phyloP scores from a whole-genome alignment of 495 filamentous ascomycete genomes.

The Ramalina peruviana region DNA sequence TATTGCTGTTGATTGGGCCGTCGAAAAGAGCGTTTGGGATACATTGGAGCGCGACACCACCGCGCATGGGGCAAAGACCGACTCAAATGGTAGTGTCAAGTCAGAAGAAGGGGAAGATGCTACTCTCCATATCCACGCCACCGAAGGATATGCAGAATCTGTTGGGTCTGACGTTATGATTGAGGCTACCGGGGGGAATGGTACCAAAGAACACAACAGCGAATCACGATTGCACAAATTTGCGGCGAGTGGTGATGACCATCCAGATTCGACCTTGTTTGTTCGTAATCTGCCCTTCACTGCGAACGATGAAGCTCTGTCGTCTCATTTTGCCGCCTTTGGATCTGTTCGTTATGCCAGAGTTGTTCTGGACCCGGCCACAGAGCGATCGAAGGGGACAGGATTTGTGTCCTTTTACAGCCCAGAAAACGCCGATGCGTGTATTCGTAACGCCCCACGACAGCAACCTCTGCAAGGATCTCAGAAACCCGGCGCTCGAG shows the following conservation, averaged over 20 bases:
- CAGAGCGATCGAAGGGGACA: slow-evolving; percentile 75
- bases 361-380: slow-evolving; percentile 71
- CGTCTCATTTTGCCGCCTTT: slow-evolving; percentile 72
- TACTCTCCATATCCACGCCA: too few relatives aligned
- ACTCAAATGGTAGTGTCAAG: slow-evolving; percentile 17
- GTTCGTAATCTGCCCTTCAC: slow-evolving; percentile 90
- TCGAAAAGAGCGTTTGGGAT: slow-evolving; percentile 80
- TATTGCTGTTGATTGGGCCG: slow-evolving; percentile 90
- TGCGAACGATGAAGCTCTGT: slow-evolving; percentile 60
- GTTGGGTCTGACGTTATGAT: slow-evolving; percentile 15
- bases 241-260: too few relatives aligned
- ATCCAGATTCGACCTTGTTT: slow-evolving; percentile 53
- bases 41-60: slow-evolving; percentile 26
- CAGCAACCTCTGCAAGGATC: slow-evolving; percentile 21
- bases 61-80: slow-evolving; percentile 15
- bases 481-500: slow-evolving; percentile 23
- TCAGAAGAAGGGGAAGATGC: not conserved
- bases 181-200: slow-evolving; percentile 26
- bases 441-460: slow-evolving; percentile 59
- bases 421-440: slow-evolving; percentile 52
- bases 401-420: slow-evolving; percentile 92
- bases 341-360: slow-evolving; percentile 76
- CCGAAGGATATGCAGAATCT: not conserved
- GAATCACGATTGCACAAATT: not conserved
- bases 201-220: slow-evolving; percentile 23